These are phyloP conservation scores for Pleodorina starrii DNA, from an alignment of 139 green algal genomes.

Conservation along the genomic window DNA sequence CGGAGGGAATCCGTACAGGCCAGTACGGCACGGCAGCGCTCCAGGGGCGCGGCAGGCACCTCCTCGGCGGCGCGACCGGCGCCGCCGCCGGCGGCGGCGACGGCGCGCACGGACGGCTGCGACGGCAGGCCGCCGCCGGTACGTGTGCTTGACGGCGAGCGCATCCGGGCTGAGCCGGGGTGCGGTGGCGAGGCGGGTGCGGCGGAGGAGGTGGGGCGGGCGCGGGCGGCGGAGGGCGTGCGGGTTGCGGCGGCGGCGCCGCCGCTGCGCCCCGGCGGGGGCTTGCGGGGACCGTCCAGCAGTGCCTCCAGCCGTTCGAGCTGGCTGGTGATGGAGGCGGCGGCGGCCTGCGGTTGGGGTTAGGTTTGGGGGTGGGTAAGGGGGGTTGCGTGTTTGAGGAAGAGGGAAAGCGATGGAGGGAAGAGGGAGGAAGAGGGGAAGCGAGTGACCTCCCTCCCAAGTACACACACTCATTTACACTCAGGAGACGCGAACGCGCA, in stretches of 20 bases:
- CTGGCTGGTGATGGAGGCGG: conserved; percentile 37
- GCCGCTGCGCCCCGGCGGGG: neutral
- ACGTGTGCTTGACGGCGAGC: neutral
- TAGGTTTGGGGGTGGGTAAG: too few species aligned
- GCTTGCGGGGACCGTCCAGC: conserved; percentile 17
- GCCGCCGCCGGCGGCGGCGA: neutral
- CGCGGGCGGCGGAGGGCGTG: neutral
- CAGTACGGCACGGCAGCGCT: conserved; percentile 50
- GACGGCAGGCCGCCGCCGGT: conserved; percentile 9
- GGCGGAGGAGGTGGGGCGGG: neutral
- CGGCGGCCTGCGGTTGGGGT: neutral
- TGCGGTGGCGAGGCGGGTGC: too few species aligned
- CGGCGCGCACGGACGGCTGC: neutral
- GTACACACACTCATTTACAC: too few species aligned
- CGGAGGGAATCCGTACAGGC: conserved; percentile 36
- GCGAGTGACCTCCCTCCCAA: too few species aligned
- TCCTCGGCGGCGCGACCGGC: neutral
- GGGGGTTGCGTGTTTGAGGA: too few species aligned
- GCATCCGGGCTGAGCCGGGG: too few species aligned
- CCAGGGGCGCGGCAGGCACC: conserved; percentile 11
- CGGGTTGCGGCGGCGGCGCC: neutral
- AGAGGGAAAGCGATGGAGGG: too few species aligned
- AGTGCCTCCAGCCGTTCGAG: conserved; percentile 50
- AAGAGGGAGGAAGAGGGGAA: too few species aligned
- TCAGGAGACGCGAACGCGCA: too few species aligned